A percentile compares a stretch with the other conserved stretches of the same genome.
Conservation (phyloP, 495 filamentous ascomycete genomes). For the Thozetella sp. region DNA sequence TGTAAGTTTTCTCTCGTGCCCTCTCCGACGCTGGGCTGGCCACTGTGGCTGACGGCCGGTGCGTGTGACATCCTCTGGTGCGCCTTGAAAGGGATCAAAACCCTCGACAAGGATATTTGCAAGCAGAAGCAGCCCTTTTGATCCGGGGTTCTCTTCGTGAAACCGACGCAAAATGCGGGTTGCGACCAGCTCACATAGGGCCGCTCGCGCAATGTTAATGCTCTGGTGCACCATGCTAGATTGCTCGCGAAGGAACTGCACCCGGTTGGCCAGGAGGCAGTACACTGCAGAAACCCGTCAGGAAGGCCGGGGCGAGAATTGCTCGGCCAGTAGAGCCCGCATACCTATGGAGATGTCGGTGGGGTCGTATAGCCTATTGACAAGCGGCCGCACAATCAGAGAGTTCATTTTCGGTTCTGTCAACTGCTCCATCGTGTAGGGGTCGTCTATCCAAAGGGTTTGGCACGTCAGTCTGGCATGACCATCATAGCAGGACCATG, state of each 20-base stretch:
- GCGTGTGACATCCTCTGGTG: constrained; percentile 46
- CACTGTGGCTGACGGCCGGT: constrained; percentile 39
- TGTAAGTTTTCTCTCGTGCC: constrained; percentile 58
- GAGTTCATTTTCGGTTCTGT: constrained; percentile 59
- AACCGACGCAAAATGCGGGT: constrained; percentile 59
- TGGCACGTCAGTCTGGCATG: constrained; percentile 7
- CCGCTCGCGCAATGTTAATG: constrained; percentile 59
- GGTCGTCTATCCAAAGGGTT: constrained; percentile 48
- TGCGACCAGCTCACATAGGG: constrained; percentile 63
- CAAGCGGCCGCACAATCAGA: constrained; percentile 58
- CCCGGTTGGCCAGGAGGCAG: constrained; percentile 64
- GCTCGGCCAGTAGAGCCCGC: constrained; percentile 7
- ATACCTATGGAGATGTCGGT: constrained; percentile 57
- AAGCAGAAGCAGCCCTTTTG: constrained; percentile 55
- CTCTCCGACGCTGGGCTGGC: constrained; percentile 43
- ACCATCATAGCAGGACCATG: constrained; percentile 18
- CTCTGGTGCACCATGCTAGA: constrained; percentile 57
- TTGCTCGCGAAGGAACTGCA: constrained; percentile 64
- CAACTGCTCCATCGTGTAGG: constrained; percentile 62
- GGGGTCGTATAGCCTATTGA: constrained; percentile 59
- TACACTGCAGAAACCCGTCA: constrained; percentile 41
- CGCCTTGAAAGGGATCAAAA: constrained; percentile 64
- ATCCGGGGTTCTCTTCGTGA: constrained; percentile 59
- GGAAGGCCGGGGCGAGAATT: neutral
- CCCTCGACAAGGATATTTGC: constrained; percentile 63